phyloP scores from a whole-genome alignment of 2,329 filamentous ascomycete genomes.

The Dactylellina cionopaga region DNA sequence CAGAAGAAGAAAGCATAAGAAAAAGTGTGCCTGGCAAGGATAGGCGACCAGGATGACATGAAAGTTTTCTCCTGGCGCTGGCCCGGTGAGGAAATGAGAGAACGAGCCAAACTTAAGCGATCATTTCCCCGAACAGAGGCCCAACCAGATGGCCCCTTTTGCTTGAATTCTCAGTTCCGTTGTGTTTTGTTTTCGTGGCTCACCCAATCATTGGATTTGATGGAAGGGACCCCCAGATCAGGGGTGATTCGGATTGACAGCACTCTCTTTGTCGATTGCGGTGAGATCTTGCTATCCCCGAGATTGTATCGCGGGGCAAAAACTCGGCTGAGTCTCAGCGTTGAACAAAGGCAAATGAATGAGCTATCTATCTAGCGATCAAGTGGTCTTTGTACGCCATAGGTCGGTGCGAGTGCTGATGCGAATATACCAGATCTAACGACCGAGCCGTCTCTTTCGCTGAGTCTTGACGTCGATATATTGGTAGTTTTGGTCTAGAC shows the following conservation, averaged over 20 bases:
- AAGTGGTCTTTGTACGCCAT: conserved; percentile 23
- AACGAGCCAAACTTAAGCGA: conserved; percentile 38
- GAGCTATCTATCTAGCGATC: neutral
- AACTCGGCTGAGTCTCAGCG: neutral
- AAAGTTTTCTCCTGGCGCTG: conserved; percentile 37
- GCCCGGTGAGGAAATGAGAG: conserved; percentile 42
- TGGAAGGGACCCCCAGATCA: conserved; percentile 20
- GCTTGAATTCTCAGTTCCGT: neutral
- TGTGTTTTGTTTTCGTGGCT: neutral
- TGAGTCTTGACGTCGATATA: conserved; percentile 4
- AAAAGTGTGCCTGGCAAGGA: conserved; percentile 44
- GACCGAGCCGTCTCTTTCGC: conserved; percentile 31
- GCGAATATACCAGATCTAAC: conserved; percentile 7
- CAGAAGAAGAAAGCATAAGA: conserved; percentile 28
- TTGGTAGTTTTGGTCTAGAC: conserved; percentile 17
- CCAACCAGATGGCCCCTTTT: conserved; percentile 44
- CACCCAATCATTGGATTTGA: conserved; percentile 12
- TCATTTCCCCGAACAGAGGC: conserved; percentile 33
- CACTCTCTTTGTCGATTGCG: conserved; percentile 12
- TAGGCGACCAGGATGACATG: neutral
- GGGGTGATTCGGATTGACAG: conserved; percentile 18
- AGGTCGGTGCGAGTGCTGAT: too few relatives aligned
- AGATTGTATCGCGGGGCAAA: conserved; percentile 1
- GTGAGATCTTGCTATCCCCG: neutral
- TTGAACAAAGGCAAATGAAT: conserved; percentile 4